Evolutionary conservation across 2,329 filamentous ascomycete species (phyloP), one percentile per base, ranked within the genome.

Genomic region (Phyllosticta capitalensis): DNA sequence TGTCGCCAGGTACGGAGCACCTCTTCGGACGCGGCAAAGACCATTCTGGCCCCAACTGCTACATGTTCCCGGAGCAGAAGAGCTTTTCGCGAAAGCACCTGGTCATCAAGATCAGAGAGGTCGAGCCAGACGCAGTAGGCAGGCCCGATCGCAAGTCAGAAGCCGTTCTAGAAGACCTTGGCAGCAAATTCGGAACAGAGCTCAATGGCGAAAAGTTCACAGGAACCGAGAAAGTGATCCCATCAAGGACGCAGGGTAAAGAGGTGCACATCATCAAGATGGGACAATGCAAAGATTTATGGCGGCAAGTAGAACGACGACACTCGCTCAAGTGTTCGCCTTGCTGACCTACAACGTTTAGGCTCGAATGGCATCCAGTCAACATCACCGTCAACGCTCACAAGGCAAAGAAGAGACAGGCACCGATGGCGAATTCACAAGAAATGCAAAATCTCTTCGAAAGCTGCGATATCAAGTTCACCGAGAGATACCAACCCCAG

Each of bases 81-180:
- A 88, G 87, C 1, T 89, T 99, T 54, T 99, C 94, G 30, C 82
- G 92, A 60, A 90, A 94, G 68, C 94, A 99, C 73, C 76, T 96
- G 64, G 86, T 86, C 30, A 85, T 99, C 55, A 81, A 84, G 50
- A 84, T 97, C 6, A 83, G 81, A 53, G 66, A 75, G 0, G 86
- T 92, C 45, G 75, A 78, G 49, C 75, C 84, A 14, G 86, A 84
- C 54, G 84, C 89, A 68, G 88, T 85, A 58, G 24, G 33, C 45
- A 38, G 19, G 17, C 30, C 83, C 61, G 81, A 84, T 61, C 75
- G 79, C 49, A 84, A 87, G 62, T 90, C 90, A 1, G 79, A 78
- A 56, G 74, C 97, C 58, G 87, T 80, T 3, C 78, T 97, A 59
- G 86, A 86, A 64, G 94, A 97, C 67, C 78, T 45, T 45, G 83